Evolutionary conservation across 2,329 filamentous ascomycete genomes (phyloP).

Genomic region (Triangularia verruculosa): DNA sequence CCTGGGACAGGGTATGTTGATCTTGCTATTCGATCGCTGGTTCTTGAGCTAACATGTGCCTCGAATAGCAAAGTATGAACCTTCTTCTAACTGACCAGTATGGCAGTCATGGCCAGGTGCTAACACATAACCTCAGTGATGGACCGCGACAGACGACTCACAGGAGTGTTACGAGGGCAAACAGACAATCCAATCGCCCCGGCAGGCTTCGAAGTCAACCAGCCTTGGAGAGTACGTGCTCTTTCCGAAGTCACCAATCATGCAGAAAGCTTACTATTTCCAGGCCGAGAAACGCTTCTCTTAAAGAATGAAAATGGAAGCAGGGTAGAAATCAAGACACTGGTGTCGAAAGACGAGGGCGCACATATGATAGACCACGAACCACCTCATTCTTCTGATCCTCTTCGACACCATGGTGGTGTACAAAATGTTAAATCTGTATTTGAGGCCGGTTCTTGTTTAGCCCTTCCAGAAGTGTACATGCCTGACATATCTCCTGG

Average conservation of each 20-base stretch:
- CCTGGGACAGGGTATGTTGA: slow-evolving; percentile 57
- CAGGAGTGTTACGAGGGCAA: slow-evolving; percentile 57
- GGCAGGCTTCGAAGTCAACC: slow-evolving; percentile 59
- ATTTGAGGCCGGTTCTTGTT: slow-evolving; percentile 74
- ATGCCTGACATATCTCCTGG: slow-evolving; percentile 91
- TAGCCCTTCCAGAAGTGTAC: slow-evolving; percentile 80
- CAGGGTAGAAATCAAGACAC: slow-evolving; percentile 5
- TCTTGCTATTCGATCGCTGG: background rate
- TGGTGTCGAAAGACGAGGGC: background rate
- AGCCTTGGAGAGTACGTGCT: slow-evolving; percentile 58
- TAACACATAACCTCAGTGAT: slow-evolving; percentile 50
- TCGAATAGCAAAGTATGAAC: slow-evolving; percentile 53
- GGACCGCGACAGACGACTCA: slow-evolving; percentile 61
- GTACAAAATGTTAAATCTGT: slow-evolving; percentile 40
- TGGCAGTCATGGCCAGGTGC: slow-evolving; percentile 17
- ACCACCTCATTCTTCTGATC: slow-evolving; percentile 10
- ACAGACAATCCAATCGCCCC: slow-evolving; percentile 54
- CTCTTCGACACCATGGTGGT: slow-evolving; percentile 2
- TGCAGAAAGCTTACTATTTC: slow-evolving; percentile 14
- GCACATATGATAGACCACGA: slow-evolving; percentile 13
- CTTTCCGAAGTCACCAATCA: background rate
- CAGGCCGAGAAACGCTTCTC: slow-evolving; percentile 54
- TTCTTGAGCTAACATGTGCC: slow-evolving; percentile 30
- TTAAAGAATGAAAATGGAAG: slow-evolving; percentile 31
- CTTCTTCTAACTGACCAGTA: background rate